These are phyloP conservation scores for Candida michaelii DNA, from an alignment of 805 yeast genomes.

Conservation along the genomic window DNA sequence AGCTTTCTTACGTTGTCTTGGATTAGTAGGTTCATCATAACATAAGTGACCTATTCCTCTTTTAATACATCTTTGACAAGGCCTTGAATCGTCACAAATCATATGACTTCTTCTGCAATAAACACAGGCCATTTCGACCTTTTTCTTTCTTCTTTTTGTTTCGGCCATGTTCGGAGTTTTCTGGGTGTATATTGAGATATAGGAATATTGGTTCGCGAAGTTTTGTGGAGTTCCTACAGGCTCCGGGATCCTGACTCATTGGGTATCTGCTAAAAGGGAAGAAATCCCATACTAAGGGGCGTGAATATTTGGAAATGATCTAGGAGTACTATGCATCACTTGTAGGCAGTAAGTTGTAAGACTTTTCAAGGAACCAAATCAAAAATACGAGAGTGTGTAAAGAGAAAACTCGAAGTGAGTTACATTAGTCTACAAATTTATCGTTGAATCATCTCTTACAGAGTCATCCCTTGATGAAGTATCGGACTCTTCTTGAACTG, in stretches of 20 bases:
- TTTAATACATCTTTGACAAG: conserved; percentile 81
- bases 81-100: conserved; percentile 80
- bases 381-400: neutral
- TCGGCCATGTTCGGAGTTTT: conserved; percentile 7
- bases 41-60: conserved; percentile 88
- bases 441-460: neutral
- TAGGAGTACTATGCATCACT: too few relatives aligned
- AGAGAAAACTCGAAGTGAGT: neutral
- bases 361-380: neutral
- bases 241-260: conserved; percentile 1
- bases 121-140: conserved; percentile 73
- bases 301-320: too few relatives aligned
- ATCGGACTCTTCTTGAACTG: neutral
- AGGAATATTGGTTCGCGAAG: neutral
- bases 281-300: too few relatives aligned
- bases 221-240: conserved; percentile 6
- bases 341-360: too few relatives aligned
- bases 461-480: conserved; percentile 1
- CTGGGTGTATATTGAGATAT: neutral
- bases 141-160: conserved; percentile 41
- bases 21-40: conserved; percentile 62
- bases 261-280: too few relatives aligned
- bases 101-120: conserved; percentile 92
- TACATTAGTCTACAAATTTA: conserved; percentile 4
- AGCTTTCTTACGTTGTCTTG: conserved; percentile 41